Conservation (phyloP, 352 stramenopile species). For the Saprolegnia diclina region DNA sequence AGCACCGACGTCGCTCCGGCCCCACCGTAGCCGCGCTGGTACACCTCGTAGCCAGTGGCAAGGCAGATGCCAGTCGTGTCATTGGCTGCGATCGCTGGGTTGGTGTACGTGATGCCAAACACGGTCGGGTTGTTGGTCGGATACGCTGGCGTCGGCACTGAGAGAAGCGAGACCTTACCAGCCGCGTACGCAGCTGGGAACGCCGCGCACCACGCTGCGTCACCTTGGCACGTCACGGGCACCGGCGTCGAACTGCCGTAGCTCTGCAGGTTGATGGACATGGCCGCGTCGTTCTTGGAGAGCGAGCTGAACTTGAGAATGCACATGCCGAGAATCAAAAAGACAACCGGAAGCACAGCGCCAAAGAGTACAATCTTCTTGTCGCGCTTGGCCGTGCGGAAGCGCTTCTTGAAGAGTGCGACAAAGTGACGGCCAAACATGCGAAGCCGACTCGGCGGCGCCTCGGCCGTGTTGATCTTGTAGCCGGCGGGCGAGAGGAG, state of each 20-base stretch:
- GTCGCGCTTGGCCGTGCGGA: slow-evolving; percentile 87
- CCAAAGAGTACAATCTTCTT: slow-evolving; percentile 85
- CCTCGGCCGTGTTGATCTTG: slow-evolving; percentile 13
- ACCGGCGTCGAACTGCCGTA: slow-evolving; percentile 5
- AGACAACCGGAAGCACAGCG: slow-evolving; percentile 61
- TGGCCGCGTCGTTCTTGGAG: slow-evolving; percentile 38
- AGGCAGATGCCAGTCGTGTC: slow-evolving; percentile 39
- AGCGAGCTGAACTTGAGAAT: slow-evolving; percentile 62
- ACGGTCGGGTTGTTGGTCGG: slow-evolving; percentile 28
- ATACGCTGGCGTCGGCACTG: slow-evolving; percentile 34
- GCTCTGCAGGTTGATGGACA: slow-evolving; percentile 31
- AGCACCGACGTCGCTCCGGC: slow-evolving; percentile 33
- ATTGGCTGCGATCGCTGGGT: slow-evolving; percentile 32
- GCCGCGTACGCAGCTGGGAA: slow-evolving; percentile 34
- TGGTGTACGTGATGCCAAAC: not conserved
- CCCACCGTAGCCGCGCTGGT: slow-evolving; percentile 44
- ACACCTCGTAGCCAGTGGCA: slow-evolving; percentile 42
- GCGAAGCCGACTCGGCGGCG: slow-evolving; percentile 27
- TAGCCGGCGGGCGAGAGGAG: not conserved
- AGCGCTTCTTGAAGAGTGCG: slow-evolving; percentile 86
- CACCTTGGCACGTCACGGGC: slow-evolving; percentile 21
- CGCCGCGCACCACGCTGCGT: slow-evolving; percentile 26
- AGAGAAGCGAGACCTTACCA: slow-evolving; percentile 31
- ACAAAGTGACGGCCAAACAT: slow-evolving; percentile 83
- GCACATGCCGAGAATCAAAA: slow-evolving; percentile 74